Conservation (phyloP, 78 protist genomes). For the Chrysochromulina tobinii region DNA sequence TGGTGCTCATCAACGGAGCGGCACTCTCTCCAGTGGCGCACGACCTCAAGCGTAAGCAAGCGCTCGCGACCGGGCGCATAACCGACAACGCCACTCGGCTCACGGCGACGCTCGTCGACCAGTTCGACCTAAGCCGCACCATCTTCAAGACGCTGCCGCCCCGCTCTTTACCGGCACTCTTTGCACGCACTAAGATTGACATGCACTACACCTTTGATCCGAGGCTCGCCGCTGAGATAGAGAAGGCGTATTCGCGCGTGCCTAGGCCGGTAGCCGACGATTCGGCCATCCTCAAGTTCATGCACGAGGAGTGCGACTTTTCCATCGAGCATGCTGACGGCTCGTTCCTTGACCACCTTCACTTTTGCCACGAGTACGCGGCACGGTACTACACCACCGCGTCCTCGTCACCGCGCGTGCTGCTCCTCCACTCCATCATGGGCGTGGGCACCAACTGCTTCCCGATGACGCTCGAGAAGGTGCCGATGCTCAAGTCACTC, state of each 20-base stretch:
- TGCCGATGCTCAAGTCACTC: neutral
- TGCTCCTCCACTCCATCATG: neutral
- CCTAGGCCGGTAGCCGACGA: neutral
- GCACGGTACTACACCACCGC: neutral
- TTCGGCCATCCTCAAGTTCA: neutral
- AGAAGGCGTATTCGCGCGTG: neutral
- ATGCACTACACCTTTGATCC: neutral
- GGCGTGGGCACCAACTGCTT: slow-evolving; percentile 11
- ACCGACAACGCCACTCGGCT: no score
- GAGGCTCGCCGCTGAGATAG: neutral
- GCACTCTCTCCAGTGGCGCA: no score
- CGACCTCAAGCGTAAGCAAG: no score
- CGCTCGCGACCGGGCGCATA: no score
- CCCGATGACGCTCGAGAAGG: neutral
- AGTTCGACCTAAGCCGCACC: neutral
- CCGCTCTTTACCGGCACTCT: neutral
- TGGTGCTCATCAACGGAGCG: no score
- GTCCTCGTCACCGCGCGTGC: neutral
- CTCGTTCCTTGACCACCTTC: slow-evolving; percentile 1
- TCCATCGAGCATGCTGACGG: neutral
- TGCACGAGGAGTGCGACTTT: neutral
- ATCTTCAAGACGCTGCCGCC: slow-evolving; percentile 12
- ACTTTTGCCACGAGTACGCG: neutral
- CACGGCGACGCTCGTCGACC: no score
- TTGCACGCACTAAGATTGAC: neutral